Percentiles rank a stretch among this genome's conserved stretches.
These are phyloP conservation scores for Candida succiphila DNA, from an alignment of 805 yeast species.

Conservation along the genomic window DNA sequence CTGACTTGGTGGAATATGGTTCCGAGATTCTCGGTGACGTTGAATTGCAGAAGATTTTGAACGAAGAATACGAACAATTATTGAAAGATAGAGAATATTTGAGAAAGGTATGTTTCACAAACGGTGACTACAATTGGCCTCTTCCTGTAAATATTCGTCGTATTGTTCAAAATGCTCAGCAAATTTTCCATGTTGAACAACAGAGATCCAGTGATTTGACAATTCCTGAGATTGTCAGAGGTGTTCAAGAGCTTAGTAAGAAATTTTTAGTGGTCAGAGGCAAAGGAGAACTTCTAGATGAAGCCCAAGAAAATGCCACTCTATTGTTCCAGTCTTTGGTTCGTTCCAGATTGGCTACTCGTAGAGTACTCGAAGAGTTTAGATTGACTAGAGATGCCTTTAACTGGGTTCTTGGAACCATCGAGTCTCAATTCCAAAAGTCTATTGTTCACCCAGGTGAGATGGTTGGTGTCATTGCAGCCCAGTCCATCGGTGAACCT, in stretches of 20 bases:
- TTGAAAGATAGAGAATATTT: conserved; percentile 67
- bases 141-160: conserved; percentile 96
- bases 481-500: conserved; percentile 97
- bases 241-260: conserved; percentile 59
- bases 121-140: conserved; percentile 97
- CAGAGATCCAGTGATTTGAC: conserved; percentile 85
- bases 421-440: conserved; percentile 87
- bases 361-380: conserved; percentile 88
- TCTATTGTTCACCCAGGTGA: conserved; percentile 95
- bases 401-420: conserved; percentile 92
- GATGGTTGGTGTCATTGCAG: conserved; percentile 97
- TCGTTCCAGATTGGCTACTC: conserved; percentile 84
- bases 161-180: conserved; percentile 93
- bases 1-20: conserved; percentile 78
- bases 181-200: conserved; percentile 89
- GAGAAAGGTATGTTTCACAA: conserved; percentile 73
- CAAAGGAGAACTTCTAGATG: conserved; percentile 54
- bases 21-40: conserved; percentile 86
- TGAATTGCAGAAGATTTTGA: conserved; percentile 69
- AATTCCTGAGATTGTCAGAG: conserved; percentile 65
- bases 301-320: conserved; percentile 91
- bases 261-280: conserved; percentile 79
- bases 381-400: conserved; percentile 77
- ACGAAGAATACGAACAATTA: conserved; percentile 76
- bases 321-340: conserved; percentile 81